phyloP scores from a whole-genome alignment of 768 basidiomycete genomes.

The Tremella fuciformis region DNA sequence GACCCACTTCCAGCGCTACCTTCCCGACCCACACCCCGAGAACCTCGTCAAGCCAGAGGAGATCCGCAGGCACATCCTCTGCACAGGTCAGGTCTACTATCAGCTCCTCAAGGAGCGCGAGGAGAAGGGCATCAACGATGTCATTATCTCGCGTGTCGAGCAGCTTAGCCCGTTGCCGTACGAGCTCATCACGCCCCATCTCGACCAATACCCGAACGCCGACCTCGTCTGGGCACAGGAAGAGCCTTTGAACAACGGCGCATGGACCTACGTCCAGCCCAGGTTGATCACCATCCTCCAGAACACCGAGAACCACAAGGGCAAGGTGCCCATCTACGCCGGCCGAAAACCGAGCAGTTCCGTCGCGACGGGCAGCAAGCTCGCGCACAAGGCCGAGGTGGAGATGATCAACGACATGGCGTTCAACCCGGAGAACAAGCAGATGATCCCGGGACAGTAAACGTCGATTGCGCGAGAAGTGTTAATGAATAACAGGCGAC shows the following conservation, averaged over 20 bases:
- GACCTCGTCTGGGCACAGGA: constrained; percentile 80
- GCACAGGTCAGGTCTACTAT: constrained; percentile 95
- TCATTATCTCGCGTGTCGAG: constrained; percentile 91
- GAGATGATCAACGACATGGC: constrained; percentile 62
- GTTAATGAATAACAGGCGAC: too few relatives aligned
- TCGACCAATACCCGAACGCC: constrained; percentile 95
- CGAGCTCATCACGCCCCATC: constrained; percentile 86
- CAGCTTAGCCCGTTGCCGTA: constrained; percentile 98
- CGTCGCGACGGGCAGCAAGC: constrained; percentile 54
- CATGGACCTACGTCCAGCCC: constrained; percentile 94
- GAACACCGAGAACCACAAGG: constrained; percentile 83
- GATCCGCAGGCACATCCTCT: constrained; percentile 87
- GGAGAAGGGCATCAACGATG: constrained; percentile 81
- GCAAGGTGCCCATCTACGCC: constrained; percentile 86
- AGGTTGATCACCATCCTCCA: constrained; percentile 90
- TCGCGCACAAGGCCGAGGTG: constrained; percentile 86
- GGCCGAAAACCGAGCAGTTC: constrained; percentile 89
- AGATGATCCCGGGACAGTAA: constrained; percentile 1
- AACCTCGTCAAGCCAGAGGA: constrained; percentile 72
- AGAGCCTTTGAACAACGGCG: constrained; percentile 91
- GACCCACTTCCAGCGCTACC: constrained; percentile 86
- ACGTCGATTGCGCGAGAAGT: neutral
- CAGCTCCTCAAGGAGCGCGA: constrained; percentile 85
- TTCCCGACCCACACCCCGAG: constrained; percentile 77
- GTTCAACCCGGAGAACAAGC: constrained; percentile 31